Base-by-base conservation (phyloP, 768 basidiomycete species). In the Panellus pusillus region DNA sequence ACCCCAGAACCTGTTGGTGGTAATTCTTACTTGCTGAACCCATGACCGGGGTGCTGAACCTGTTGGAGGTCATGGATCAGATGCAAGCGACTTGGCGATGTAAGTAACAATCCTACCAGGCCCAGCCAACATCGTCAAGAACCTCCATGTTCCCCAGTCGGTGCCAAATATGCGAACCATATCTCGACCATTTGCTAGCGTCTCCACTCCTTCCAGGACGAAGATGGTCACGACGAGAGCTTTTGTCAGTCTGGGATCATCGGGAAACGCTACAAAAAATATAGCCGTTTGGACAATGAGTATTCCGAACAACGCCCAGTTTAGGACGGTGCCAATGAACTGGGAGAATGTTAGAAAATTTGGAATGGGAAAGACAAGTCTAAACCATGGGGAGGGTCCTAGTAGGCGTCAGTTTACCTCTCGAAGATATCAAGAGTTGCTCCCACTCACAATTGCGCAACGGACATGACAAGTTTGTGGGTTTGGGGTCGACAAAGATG, bases 271-370 rank as follows among this genome's bases (percentile, higher is more conserved):
- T 1, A 31, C 20, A 31, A 51, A 60, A 39, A 56, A 59, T 14
- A 55, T 20, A 32, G 41, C 58, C 54, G n/a, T 37, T 45, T 60
- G 58, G 1, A 52, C 50, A 11, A 51, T 17, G 37, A 60, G 58
- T 4, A 29, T 40, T 7, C 54, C 54, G 43, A 60, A 55, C 15
- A 60, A 49, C 2, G 7, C 19, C 53, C 53, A 52, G 50, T 60
- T 60, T 31, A 55, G 9, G 24, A 56, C 15, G 13, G 46, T 47
- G 28, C 58, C 58, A 14, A 60, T 44, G 47, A 60, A 49, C 58
- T 52, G 15, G 5, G 44, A 2, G 35, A 35, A 32, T 18, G 24
- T 44, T 9, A n/a, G n/a, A n/a, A n/a, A n/a, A n/a, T 13, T 35
- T 11, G 7, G 20, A 17, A 2, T 6, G 5, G 46, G 1, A 17